These are phyloP conservation scores for Pyrenochaeta sp. DNA, from an alignment of 2,329 filamentous ascomycete genomes.

Conservation along the genomic window DNA sequence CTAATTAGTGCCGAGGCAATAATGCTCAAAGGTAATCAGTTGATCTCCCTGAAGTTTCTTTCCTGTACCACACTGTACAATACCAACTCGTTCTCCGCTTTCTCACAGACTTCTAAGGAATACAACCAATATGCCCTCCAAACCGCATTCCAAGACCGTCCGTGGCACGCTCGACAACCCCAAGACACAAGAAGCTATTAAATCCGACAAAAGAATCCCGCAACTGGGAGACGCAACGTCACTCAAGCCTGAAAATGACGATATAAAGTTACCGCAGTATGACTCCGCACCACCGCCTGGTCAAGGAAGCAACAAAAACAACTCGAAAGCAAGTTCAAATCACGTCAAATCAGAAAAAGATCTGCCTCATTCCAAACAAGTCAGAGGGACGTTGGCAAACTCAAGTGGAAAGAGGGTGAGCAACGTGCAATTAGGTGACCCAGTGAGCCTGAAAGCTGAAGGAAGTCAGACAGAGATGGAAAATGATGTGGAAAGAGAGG, in stretches of 20 bases:
- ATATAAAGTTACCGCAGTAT: conserved; percentile 17
- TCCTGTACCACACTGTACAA: background rate
- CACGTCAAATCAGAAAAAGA: too few relatives aligned
- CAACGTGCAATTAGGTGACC: conserved; percentile 38
- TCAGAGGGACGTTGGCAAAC: conserved; percentile 33
- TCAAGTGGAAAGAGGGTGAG: conserved; percentile 27
- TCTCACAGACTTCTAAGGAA: too few relatives aligned
- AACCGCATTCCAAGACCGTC: conserved; percentile 37
- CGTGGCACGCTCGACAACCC: conserved; percentile 41
- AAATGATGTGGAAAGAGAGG: conserved; percentile 27
- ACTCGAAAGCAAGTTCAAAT: too few relatives aligned
- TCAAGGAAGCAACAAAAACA: conserved; percentile 6
- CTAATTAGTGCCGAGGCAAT: conserved; percentile 14
- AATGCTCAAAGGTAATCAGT: too few relatives aligned
- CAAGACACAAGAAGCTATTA: conserved; percentile 31
- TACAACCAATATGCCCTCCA: conserved; percentile 11
- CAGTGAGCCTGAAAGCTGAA: conserved; percentile 39
- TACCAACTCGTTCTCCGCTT: background rate
- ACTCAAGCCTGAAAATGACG: conserved; percentile 24
- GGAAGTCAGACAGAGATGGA: conserved; percentile 27
- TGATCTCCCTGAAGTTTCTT: too few relatives aligned
- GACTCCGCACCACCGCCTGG: conserved; percentile 17
- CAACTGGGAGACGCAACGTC: conserved; percentile 35
- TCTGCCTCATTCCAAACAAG: conserved; percentile 32
- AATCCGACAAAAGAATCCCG: conserved; percentile 18